Evolutionary conservation across 2,329 filamentous ascomycete species (phyloP), one percentile per base, ranked within the genome.

Genomic region (Fusarium sterilihyphosum): DNA sequence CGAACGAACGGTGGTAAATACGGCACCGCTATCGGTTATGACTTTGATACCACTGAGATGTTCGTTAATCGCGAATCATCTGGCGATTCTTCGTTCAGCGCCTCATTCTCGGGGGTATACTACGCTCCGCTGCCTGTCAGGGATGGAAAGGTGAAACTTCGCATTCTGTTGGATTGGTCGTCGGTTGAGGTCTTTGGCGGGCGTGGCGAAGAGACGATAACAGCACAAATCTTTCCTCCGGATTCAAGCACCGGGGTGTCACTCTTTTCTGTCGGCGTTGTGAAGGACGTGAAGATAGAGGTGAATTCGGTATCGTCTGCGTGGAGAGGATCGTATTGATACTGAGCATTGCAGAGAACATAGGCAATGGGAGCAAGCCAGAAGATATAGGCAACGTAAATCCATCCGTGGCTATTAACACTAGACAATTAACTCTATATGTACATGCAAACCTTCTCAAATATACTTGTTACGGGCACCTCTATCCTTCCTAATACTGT

Each of bases 311-410:
- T 50, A 9, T 50, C 22, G 3, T 50, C 47, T 18, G 16, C 29
- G 8, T 50, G 47, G 29, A 50, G 20, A 31, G 16, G 22, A 2
- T 18, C 10, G 10, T 12, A 33, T 50, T 18, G 6, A 9, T 17
- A 7, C 2, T 5, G 11, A 17, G 10, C 16, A 0, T n/a, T 18
- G 14, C 3, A 5, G 29, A 50, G 7, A 3, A 3, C 6, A n/a
- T 12, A 33, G 20, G 29, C 47, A 12, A 50, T 6, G 2, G 14
- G 14, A 12, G 3, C 7, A 49, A n/a, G 4, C 5, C 8, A 4
- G 20, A 31, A n/a, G 4, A 31, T 1, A 9, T 5, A 8, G 4
- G 3, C 0, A 17, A 6, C 5, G 10, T 12, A n/a, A n/a, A 7
- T n/a, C 5, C 10, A 0, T 17, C 29, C 1, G 2, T 9, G 11